Percentiles rank a stretch among this genome's conserved stretches.
Evolutionary conservation across 1,284 basidiomycete species (phyloP).

Genomic region (Phaffia rhodozyma): DNA sequence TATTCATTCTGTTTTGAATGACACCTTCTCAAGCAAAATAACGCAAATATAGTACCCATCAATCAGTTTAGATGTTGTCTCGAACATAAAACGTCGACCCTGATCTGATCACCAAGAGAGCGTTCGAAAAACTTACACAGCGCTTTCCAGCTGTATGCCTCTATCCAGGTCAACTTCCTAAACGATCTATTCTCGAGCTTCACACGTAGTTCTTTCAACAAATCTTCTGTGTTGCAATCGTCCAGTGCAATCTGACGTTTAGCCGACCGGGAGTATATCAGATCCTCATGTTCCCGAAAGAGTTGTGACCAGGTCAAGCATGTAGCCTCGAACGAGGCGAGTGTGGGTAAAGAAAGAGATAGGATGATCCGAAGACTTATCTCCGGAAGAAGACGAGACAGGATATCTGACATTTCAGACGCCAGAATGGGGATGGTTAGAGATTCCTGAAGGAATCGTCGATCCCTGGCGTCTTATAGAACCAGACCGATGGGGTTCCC

Average conservation of each 20-base stretch:
- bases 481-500: no score
- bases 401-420: not conserved
- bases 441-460: no score
- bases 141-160: not conserved
- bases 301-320: not conserved
- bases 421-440: no score
- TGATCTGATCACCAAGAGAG: no score
- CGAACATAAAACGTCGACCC: no score
- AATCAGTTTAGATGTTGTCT: no score
- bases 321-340: not conserved
- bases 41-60: no score
- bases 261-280: slow-evolving; percentile 2
- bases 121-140: not conserved
- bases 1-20: no score
- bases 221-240: not conserved
- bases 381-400: slow-evolving; percentile 3
- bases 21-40: no score
- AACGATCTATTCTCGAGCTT: not conserved
- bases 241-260: not conserved
- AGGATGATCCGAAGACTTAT: slow-evolving; percentile 2
- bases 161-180: not conserved
- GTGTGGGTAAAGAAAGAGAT: not conserved
- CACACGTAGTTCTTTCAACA: not conserved
- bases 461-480: no score
- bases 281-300: not conserved